These are phyloP conservation scores for Sophora flavescens DNA, from an alignment of 306 rosid genomes.

Conservation along the genomic window DNA sequence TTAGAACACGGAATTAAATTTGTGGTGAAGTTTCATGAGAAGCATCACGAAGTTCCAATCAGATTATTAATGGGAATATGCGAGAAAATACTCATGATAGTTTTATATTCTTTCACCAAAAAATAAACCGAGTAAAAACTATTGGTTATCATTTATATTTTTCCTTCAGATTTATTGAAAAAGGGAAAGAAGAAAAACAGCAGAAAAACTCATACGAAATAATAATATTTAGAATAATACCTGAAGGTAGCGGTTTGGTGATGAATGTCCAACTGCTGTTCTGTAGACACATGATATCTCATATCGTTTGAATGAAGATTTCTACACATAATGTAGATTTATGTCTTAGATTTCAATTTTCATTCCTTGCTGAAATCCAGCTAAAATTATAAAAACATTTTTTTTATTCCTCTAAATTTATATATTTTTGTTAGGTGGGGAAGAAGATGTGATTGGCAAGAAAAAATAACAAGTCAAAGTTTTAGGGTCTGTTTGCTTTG, in stretches of 20 bases:
- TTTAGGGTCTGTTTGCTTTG: no score
- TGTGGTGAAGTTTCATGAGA: conserved; percentile 28
- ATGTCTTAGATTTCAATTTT: conserved; percentile 38
- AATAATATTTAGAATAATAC: conserved; percentile 51
- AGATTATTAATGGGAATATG: conserved; percentile 35
- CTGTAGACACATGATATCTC: conserved; percentile 84
- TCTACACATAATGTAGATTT: conserved; percentile 60
- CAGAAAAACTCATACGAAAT: conserved; percentile 27
- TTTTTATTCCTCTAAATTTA: conserved; percentile 30
- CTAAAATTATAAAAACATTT: conserved; percentile 6
- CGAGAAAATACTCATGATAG: neutral
- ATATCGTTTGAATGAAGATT: conserved; percentile 87
- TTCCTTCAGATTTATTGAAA: conserved; percentile 4
- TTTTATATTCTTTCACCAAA: conserved; percentile 41
- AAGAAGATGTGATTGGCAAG: conserved; percentile 24
- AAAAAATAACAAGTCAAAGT: neutral
- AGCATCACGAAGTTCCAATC: conserved; percentile 36
- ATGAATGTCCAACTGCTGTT: conserved; percentile 92
- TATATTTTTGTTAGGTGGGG: neutral
- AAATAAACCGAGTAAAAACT: conserved; percentile 1
- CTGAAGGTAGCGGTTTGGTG: conserved; percentile 96
- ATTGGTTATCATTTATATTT: conserved; percentile 16
- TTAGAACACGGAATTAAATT: conserved; percentile 21
- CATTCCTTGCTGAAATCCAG: conserved; percentile 37
- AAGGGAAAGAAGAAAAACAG: conserved; percentile 15